Conservation (phyloP, 2,329 filamentous ascomycete species). For the Paracamarosporium sp. region DNA sequence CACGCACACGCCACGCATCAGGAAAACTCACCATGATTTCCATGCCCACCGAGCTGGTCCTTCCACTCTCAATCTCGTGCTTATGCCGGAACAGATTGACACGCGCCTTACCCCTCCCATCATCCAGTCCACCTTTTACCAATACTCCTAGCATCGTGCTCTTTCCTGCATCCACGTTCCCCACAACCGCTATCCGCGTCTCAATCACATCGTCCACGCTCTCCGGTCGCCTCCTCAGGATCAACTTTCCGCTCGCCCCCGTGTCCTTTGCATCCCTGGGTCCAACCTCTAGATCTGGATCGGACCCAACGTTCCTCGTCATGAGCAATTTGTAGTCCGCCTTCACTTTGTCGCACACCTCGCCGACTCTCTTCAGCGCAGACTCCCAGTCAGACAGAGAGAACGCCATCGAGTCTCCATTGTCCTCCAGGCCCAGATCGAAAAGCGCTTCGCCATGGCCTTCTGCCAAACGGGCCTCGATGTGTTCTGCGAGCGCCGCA, state of each 20-base stretch:
- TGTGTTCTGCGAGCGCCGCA: constrained; percentile 67
- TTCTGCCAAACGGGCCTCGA: constrained; percentile 76
- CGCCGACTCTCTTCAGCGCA: constrained; percentile 70
- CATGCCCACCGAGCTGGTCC: constrained; percentile 97
- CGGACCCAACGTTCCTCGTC: constrained; percentile 87
- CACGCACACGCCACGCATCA: constrained; percentile 59
- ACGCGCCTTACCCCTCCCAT: constrained; percentile 89
- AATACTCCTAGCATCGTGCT: constrained; percentile 94
- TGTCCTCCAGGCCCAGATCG: constrained; percentile 90
- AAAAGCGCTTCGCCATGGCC: constrained; percentile 90
- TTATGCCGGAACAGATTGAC: constrained; percentile 98
- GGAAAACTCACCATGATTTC: constrained; percentile 70
- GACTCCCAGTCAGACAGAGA: constrained; percentile 75
- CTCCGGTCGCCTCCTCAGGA: constrained; percentile 77
- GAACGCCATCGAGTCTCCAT: constrained; percentile 83
- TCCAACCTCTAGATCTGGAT: constrained; percentile 75
- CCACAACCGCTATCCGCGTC: constrained; percentile 94
- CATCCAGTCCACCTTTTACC: constrained; percentile 93
- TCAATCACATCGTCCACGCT: constrained; percentile 89
- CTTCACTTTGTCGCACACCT: constrained; percentile 68
- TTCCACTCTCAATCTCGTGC: constrained; percentile 93
- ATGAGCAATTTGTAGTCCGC: constrained; percentile 84
- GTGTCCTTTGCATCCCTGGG: constrained; percentile 71
- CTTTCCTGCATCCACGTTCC: constrained; percentile 97
- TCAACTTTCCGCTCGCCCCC: constrained; percentile 82